Evolutionary conservation across 371 early-diverging fungal genomes (phyloP).

Genomic region (Apophysomyces trapeziformis): DNA sequence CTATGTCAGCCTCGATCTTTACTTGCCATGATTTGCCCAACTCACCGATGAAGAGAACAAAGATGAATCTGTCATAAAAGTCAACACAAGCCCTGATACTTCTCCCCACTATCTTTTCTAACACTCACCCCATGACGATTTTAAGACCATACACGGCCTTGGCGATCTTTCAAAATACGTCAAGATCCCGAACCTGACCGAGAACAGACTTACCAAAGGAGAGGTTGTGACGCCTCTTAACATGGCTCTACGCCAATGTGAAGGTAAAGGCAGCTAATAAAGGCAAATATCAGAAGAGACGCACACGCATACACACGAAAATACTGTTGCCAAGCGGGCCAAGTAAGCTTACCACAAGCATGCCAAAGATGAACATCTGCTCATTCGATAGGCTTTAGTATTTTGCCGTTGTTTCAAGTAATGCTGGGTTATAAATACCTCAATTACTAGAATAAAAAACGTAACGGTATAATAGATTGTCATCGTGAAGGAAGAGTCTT

Average conservation of each 20-base stretch:
- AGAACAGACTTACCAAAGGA: conserved; percentile 33
- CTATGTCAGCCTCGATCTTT: not conserved
- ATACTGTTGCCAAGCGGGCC: not conserved
- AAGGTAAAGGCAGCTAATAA: conserved; percentile 61
- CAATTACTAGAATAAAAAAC: conserved; percentile 45
- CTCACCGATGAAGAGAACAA: conserved; percentile 67
- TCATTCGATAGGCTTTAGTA: conserved; percentile 11
- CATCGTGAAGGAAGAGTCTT: conserved; percentile 33
- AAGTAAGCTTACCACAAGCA: conserved; percentile 42
- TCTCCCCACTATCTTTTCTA: not conserved
- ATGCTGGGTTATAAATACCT: conserved; percentile 32
- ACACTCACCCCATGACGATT: conserved; percentile 64
- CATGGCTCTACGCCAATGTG: conserved; percentile 61
- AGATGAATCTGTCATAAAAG: conserved; percentile 52
- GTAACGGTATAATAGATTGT: conserved; percentile 53
- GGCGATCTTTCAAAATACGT: conserved; percentile 29
- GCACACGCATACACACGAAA: not conserved
- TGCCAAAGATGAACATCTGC: conserved; percentile 58
- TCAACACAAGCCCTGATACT: not conserved
- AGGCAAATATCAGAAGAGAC: not conserved
- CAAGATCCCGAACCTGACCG: conserved; percentile 3
- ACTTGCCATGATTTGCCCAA: not conserved
- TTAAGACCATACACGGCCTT: conserved; percentile 57
- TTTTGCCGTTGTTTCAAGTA: not conserved
- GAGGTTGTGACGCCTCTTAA: conserved; percentile 58